Base-by-base conservation (phyloP, 352 stramenopile species). In the Globisporangium radiosum region DNA sequence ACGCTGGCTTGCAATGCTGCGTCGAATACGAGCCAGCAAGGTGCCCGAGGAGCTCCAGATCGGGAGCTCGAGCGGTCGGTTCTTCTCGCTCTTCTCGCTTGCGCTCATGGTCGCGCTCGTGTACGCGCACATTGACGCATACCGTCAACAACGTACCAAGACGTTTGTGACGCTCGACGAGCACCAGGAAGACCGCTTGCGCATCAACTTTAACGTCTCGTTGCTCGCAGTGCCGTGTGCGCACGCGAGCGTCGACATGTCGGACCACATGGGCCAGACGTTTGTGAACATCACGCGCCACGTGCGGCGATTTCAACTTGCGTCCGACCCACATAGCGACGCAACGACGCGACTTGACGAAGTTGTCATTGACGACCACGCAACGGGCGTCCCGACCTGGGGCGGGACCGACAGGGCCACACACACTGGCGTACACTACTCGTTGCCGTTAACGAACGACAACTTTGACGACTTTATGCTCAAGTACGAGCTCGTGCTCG, bases 131-230 rank as follows among this genome's bases (percentile, higher is more conserved):
- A 88, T 78, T 68, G 64, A 75, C 37, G 77, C 70, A 15, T 92
- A 81, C 65, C 55, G 62, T n/a, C 15, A 58, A 39, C 56, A 73
- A 8, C 69, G 69, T 47, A 85, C 72, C 47, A 72, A 73, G 59
- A 86, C 77, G 15, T 78, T 72, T 19, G 76, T 93, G 17, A 63
- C 76, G 45, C 72, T 94, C 65, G 81, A 93, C 57, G 74, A 76
- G 57, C 80, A 92, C 60, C 77, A 90, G 63, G 84, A 94, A 60
- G 81, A 92, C 64, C 78, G 81, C 51, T 68, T 94, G 52, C 81
- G 81, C 40, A 86, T 94, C 48, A 92, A 92, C 60, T 94, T 94
- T 57, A 94, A 94, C 63, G 76, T 94, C 39, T 90, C 78, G 63
- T 56, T 94, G 48, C 71, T 88, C 52, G 74, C 81, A 15, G 71